Evolutionary conservation across 1,284 basidiomycete genomes (phyloP).

Genomic region (Ceratobasidium sp.): DNA sequence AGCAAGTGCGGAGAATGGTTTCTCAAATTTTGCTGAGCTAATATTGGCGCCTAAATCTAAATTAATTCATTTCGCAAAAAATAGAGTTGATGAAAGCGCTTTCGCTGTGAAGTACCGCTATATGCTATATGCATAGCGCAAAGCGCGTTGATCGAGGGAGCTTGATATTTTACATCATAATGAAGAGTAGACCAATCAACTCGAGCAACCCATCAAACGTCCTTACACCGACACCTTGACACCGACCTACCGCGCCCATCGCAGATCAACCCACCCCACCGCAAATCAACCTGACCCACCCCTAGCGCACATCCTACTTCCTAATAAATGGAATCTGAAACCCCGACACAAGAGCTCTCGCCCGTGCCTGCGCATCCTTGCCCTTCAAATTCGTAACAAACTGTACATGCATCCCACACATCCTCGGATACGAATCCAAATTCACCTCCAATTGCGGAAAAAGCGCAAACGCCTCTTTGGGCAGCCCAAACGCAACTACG

Average conservation of each 20-base stretch:
- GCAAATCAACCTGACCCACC: too few relatives aligned
- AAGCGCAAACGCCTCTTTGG: conserved; percentile 86
- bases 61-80: conserved; percentile 1
- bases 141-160: background rate
- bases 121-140: conserved; percentile 17
- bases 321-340: conserved; percentile 87
- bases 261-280: too few relatives aligned
- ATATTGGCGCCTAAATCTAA: conserved; percentile 21
- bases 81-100: background rate
- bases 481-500: conserved; percentile 90
- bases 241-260: too few relatives aligned
- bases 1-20: background rate
- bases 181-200: background rate
- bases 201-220: background rate
- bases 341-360: conserved; percentile 86
- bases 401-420: conserved; percentile 92
- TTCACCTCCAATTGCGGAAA: conserved; percentile 95
- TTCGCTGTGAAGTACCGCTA: too few relatives aligned
- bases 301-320: conserved; percentile 51
- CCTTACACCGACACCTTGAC: background rate
- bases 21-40: conserved; percentile 42
- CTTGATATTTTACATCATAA: background rate
- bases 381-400: conserved; percentile 90
- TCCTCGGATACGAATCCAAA: conserved; percentile 85
- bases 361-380: conserved; percentile 86